Evolutionary conservation across 2,329 filamentous ascomycete species (phyloP), one percentile per base, ranked within the genome.

Genomic region (Penicillium sp.): DNA sequence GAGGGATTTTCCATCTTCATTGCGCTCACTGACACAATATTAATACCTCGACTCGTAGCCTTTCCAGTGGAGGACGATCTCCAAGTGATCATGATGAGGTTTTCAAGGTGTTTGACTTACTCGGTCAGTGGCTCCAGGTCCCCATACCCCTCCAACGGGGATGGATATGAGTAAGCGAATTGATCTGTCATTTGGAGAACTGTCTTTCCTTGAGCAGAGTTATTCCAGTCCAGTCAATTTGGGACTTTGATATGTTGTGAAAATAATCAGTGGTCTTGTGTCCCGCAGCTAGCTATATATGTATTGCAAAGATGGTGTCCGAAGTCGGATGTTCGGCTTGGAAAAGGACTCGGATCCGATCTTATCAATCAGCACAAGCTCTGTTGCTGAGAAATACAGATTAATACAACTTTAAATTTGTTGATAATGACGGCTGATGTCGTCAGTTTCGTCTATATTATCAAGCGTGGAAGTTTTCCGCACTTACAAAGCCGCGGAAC

Each of bases 1-100:
- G 63, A 84, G 83, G 48, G 88, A 91, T 76, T 95, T 96, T 46
- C 89, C 89, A 70, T 96, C 89, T 35, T 82, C 84, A 45, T 80
- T 80, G 60, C 75, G 81, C 62, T 89, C 85, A 31, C 80, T 83
- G 43, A 2, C 42, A 18, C 18, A 9, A 27, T 1, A 37, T 37
- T 11, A 37, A 11, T 18, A 37, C 33, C 1, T 5, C 9, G 29
- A 12, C 5, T 15, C 14, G 3, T 31, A 1, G 6, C n/a, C n/a
- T n/a, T n/a, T 15, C 12, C n/a, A 33, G n/a, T 22, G n/a, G 33
- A 18, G 7, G 3, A 8, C n/a, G 7, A 23, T 1, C 4, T 8
- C 29, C n/a, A 15, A 29, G 22, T 41, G n/a, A 15, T 26, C 20
- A 12, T 52, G 6, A 6, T n/a, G n/a, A n/a, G n/a, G n/a, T n/a